These are phyloP conservation scores for Fusarium sp. DNA, from an alignment of 2,329 filamentous ascomycete species.

Conservation along the genomic window DNA sequence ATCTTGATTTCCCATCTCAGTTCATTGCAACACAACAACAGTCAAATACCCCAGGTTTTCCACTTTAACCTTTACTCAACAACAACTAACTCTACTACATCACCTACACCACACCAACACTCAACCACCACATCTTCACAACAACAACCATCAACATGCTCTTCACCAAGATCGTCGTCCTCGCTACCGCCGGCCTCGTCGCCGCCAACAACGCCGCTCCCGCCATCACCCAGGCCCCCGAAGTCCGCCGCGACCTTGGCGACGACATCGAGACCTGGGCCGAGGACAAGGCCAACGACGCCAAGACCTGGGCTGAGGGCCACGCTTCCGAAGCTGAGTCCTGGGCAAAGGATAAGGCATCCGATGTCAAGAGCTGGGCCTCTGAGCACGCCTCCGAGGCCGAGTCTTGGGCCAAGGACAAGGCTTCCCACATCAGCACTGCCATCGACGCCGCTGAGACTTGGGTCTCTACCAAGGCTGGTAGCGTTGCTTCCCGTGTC, in stretches of 20 bases:
- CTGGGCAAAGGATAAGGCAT: conserved; percentile 23
- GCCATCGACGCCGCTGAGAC: conserved; percentile 12
- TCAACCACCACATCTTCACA: neutral
- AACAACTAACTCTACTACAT: neutral
- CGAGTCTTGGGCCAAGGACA: conserved; percentile 6
- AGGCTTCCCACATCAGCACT: conserved; percentile 15
- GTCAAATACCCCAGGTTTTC: neutral
- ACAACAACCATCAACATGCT: conserved; percentile 32
- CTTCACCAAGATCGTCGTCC: conserved; percentile 40
- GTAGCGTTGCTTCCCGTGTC: conserved; percentile 16
- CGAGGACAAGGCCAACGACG: conserved; percentile 17
- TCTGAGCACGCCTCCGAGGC: conserved; percentile 17
- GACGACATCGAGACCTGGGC: conserved; percentile 35
- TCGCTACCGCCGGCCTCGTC: conserved; percentile 38
- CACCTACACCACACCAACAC: no score
- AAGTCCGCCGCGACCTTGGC: conserved; percentile 31
- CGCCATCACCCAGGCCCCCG: conserved; percentile 28
- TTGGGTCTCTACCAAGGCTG: conserved; percentile 18
- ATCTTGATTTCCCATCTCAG: neutral
- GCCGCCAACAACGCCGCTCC: conserved; percentile 27
- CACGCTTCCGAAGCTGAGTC: conserved; percentile 21
- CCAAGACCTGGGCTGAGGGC: conserved; percentile 15
- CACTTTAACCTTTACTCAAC: neutral
- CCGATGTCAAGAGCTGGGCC: neutral
- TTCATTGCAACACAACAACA: neutral